Percentiles rank a stretch among this genome's conserved stretches.
These are phyloP conservation scores for Rhizopogon vinicolor DNA, from an alignment of 768 basidiomycete genomes.

Conservation along the genomic window DNA sequence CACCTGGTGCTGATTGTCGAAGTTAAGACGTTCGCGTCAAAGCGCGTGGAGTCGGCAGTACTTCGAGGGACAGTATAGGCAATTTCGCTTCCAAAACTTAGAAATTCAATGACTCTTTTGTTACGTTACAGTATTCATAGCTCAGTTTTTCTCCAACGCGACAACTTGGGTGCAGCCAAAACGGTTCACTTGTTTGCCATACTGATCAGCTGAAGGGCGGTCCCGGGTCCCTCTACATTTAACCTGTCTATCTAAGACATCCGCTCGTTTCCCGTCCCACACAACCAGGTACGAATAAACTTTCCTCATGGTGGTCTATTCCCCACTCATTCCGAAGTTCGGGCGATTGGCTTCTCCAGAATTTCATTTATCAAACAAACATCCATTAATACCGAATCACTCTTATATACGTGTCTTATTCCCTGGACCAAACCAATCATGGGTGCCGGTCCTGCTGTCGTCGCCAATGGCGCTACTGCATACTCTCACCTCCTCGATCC, in stretches of 20 bases:
- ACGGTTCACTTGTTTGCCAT: no score
- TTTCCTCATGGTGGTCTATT: background rate
- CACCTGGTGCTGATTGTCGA: no score
- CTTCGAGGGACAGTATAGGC: background rate
- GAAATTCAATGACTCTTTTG: background rate
- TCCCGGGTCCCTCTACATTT: no score
- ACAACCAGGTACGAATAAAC: background rate
- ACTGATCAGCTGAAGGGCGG: no score
- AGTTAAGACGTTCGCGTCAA: background rate
- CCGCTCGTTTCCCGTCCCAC: slow-evolving; percentile 2
- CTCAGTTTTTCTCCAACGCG: slow-evolving; percentile 2
- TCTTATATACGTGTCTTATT: background rate
- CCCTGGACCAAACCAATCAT: slow-evolving; percentile 31
- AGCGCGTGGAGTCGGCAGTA: background rate
- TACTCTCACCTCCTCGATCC: slow-evolving; percentile 56
- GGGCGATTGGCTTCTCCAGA: background rate
- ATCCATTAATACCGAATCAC: background rate
- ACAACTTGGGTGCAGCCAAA: background rate
- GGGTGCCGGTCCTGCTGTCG: slow-evolving; percentile 49
- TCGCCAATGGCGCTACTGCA: slow-evolving; percentile 25
- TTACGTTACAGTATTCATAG: slow-evolving; percentile 4
- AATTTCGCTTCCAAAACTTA: background rate
- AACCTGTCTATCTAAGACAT: background rate
- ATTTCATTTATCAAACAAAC: background rate
- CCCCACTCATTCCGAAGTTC: background rate